phyloP scores from a whole-genome alignment of 2,329 filamentous ascomycete species.

The Colletotrichum paranaense region DNA sequence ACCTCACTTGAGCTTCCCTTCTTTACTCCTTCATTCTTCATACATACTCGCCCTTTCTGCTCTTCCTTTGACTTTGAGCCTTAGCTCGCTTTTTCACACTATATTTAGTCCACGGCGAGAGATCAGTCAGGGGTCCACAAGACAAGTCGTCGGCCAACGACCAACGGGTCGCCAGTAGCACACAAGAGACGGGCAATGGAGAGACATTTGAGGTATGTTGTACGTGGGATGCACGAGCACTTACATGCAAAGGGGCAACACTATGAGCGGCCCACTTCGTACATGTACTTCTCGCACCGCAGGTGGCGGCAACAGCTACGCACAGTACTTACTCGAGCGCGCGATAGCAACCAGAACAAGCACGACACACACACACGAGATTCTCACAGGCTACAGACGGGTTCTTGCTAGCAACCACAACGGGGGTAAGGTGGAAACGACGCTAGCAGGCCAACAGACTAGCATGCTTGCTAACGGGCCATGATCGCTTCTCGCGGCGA shows the following conservation, averaged over 20 bases:
- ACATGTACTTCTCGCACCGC: constrained; percentile 5
- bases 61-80: constrained; percentile 1
- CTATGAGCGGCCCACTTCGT: constrained; percentile 2
- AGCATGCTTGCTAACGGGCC: constrained; percentile 24
- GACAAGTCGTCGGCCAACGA: constrained; percentile 8
- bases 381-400: constrained; percentile 29
- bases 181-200: constrained; percentile 1
- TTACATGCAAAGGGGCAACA: constrained; percentile 20
- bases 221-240: constrained; percentile 28
- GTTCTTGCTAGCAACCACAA: constrained; percentile 15
- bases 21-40: constrained; percentile 18
- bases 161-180: constrained; percentile 21
- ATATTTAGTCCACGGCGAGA: constrained; percentile 28
- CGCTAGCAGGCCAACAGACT: constrained; percentile 19
- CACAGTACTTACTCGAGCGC: background rate
- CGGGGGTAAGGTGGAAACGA: constrained; percentile 27
- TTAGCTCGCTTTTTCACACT: constrained; percentile 21
- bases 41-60: background rate
- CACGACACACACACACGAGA: constrained; percentile 26
- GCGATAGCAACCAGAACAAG: background rate
- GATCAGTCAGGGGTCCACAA: constrained; percentile 15
- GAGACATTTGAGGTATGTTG: constrained; percentile 28
- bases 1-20: background rate
- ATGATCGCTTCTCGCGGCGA: constrained; percentile 28
- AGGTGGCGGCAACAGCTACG: constrained; percentile 13